Conservation (phyloP, 2,329 filamentous ascomycete genomes). For the Diaporthe citrichinensis region DNA sequence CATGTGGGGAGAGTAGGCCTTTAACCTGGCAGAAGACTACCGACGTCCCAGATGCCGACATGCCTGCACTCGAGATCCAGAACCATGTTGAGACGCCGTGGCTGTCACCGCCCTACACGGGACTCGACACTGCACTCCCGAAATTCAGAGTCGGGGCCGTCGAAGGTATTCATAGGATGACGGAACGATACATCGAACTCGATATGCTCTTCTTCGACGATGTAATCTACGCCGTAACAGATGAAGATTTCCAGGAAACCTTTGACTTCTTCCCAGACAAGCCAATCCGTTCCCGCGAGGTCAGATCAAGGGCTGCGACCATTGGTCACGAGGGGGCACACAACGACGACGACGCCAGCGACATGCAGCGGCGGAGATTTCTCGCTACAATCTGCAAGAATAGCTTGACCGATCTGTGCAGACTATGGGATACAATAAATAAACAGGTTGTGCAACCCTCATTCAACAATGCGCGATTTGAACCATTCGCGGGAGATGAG, state of each 20-base stretch:
- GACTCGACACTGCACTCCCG: not conserved
- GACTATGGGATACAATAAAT: conserved; percentile 6
- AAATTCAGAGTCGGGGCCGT: conserved; percentile 1
- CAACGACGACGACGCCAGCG: conserved; percentile 2
- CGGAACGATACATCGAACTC: conserved; percentile 3
- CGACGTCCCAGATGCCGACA: not conserved
- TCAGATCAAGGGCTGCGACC: not conserved
- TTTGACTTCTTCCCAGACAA: conserved; percentile 2
- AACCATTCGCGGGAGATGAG: conserved; percentile 10
- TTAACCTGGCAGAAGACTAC: not conserved
- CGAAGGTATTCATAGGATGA: not conserved
- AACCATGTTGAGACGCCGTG: not conserved
- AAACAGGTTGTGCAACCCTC: not conserved
- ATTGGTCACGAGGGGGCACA: conserved; percentile 1
- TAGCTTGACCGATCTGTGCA: conserved; percentile 5
- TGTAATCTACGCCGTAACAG: not conserved
- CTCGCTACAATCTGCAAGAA: conserved; percentile 7
- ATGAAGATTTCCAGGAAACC: not conserved
- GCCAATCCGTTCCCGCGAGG: conserved; percentile 2
- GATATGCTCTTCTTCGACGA: conserved; percentile 5
- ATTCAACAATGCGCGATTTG: conserved; percentile 14
- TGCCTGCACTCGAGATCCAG: not conserved
- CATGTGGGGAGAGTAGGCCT: conserved; percentile 1
- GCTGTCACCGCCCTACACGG: not conserved
- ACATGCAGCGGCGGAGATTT: not conserved